A percentile compares a stretch with the other conserved stretches of the same genome.
Conservation (phyloP, 306 rosid genomes). For the Quercus suber region DNA sequence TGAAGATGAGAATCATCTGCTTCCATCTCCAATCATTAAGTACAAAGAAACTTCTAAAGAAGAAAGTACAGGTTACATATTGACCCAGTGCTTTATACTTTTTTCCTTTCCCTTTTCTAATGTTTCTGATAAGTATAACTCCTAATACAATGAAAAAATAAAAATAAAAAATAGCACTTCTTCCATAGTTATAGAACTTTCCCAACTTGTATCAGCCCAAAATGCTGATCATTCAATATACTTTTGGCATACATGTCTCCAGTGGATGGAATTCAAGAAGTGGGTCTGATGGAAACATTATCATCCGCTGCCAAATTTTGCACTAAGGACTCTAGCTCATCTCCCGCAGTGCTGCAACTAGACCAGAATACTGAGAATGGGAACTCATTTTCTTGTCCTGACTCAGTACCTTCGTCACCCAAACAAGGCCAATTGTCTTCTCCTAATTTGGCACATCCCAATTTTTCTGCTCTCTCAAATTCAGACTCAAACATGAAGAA, state of each 20-base stretch:
- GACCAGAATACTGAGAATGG: conserved; percentile 10
- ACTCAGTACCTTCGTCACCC: background rate
- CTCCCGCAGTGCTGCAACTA: background rate
- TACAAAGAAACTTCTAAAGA: background rate
- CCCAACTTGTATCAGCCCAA: background rate
- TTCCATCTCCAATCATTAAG: conserved; percentile 1
- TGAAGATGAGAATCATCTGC: conserved; percentile 12
- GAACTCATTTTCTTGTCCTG: conserved; percentile 4
- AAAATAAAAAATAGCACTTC: background rate
- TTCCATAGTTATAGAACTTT: background rate
- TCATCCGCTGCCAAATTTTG: background rate
- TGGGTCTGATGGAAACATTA: conserved; percentile 4
- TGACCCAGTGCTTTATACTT: background rate
- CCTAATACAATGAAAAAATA: no score
- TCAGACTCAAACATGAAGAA: conserved; percentile 13
- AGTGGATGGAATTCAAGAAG: conserved; percentile 24
- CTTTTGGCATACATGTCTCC: background rate
- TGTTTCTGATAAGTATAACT: no score
- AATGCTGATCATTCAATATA: background rate
- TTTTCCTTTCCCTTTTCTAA: background rate
- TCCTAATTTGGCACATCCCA: conserved; percentile 5
- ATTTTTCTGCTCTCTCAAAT: conserved; percentile 6
- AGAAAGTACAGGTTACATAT: conserved; percentile 10
- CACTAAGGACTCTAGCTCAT: conserved; percentile 11
- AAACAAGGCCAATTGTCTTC: conserved; percentile 5